Base-by-base conservation (phyloP, 2,329 filamentous ascomycete species). In the Colletotrichum paranaense region DNA sequence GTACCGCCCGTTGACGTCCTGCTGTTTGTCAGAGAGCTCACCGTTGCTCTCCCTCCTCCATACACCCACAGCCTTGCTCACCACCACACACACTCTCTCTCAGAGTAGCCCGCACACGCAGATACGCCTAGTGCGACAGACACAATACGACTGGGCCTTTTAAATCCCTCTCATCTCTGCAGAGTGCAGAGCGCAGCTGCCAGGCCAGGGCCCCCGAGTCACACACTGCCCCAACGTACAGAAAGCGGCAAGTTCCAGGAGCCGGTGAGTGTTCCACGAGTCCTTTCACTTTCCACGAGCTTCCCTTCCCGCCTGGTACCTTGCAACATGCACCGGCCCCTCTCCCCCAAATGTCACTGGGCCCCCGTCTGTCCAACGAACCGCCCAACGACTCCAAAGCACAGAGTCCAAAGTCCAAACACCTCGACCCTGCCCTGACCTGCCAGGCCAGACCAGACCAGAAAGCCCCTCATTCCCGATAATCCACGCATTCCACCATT, bases 391-490 rank as follows among this genome's bases (percentile, higher is more conserved):
- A 42, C 38, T 42, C 38, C 38, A 42, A 42, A 42, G 38, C 14
- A 42, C 5, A 35, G 32, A 35, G 32, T 35, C 32, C 28, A 30
- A 30, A 38, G 35, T 55, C 55, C 55, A 67, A 55, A 24, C 22
- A 12, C 28, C 56, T 60, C 62, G 19, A 60, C 59, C 67, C 52
- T 68, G 58, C 59, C 67, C 52, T 68, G 58, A 49, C 46, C 55
- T 32, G 55, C 38, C 16, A 3, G 38, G 38, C 38, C 38, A 8
- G 38, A 35, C 16, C 38, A 42, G 38, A 42, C 49, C 32, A 55
- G 38, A 57, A 35, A 53, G 69, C 58, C 70, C 70, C 69, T 68
- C 64, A 72, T 63, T 46, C 22, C 42, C 69, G 52, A 64, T 59
- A 55, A 55, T 59, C n/a, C 59, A 69, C 58, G 28, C 66, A 63